phyloP scores from a whole-genome alignment of 495 filamentous ascomycete species.

The Penicillium chermesinum region DNA sequence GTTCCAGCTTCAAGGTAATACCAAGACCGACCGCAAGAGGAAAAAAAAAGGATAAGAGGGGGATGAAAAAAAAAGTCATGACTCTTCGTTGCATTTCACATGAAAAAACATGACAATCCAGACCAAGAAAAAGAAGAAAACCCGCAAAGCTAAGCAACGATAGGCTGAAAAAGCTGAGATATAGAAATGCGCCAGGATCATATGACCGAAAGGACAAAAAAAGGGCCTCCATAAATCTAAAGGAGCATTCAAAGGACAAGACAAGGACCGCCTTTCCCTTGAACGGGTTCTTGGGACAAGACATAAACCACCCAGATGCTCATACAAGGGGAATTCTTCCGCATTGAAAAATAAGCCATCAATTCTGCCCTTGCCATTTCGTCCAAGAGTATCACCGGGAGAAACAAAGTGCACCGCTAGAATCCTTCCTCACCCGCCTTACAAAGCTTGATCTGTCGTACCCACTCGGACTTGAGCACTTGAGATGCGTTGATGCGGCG shows the following conservation, averaged over 20 bases:
- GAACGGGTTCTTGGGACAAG: slow-evolving; percentile 29
- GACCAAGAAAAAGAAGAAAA: slow-evolving; percentile 6
- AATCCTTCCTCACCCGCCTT: slow-evolving; percentile 91
- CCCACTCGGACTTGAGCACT: slow-evolving; percentile 97
- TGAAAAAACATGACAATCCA: slow-evolving; percentile 32
- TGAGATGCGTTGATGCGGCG: slow-evolving; percentile 94
- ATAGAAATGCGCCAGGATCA: slow-evolving; percentile 22
- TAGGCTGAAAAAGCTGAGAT: slow-evolving; percentile 6
- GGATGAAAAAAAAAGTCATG: slow-evolving; percentile 29
- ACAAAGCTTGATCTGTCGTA: slow-evolving; percentile 92
- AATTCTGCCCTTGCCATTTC: slow-evolving; percentile 7
- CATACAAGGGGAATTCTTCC: slow-evolving; percentile 13
- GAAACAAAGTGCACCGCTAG: slow-evolving; percentile 2
- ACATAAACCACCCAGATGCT: slow-evolving; percentile 23
- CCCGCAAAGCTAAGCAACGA: slow-evolving; percentile 17
- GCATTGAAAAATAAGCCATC: slow-evolving; percentile 5
- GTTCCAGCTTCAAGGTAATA: neutral
- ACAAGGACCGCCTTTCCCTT: slow-evolving; percentile 14
- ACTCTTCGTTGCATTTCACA: slow-evolving; percentile 45
- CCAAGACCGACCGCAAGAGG: neutral
- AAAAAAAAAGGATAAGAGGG: slow-evolving; percentile 3
- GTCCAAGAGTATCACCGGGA: neutral
- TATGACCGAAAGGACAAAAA: slow-evolving; percentile 18
- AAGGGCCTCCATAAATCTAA: slow-evolving; percentile 28
- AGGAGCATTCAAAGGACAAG: slow-evolving; percentile 25